Evolutionary conservation across 2,329 filamentous ascomycete genomes (phyloP).

Genomic region (Calonectria pteridis): DNA sequence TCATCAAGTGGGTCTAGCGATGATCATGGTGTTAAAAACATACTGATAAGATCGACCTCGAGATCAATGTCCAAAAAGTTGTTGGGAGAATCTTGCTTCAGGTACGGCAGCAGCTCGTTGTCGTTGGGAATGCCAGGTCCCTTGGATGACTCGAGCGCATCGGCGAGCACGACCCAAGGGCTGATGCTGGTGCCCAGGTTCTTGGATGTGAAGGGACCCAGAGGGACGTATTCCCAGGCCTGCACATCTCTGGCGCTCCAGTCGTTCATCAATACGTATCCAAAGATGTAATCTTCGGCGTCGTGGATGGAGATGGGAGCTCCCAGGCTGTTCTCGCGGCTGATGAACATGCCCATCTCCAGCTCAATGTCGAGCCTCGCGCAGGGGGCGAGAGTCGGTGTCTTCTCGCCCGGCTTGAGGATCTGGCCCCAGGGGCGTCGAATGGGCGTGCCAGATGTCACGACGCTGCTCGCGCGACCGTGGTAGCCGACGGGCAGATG

Average conservation of each 20-base stretch:
- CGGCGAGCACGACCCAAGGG: conserved; percentile 72
- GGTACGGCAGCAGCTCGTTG: conserved; percentile 52
- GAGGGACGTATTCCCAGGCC: conserved; percentile 69
- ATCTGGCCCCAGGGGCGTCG: conserved; percentile 81
- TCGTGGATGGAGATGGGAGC: conserved; percentile 72
- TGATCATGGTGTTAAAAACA: conserved; percentile 12
- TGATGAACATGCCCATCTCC: conserved; percentile 82
- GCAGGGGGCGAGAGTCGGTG: conserved; percentile 69
- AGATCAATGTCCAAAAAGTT: conserved; percentile 54
- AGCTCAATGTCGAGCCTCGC: conserved; percentile 80
- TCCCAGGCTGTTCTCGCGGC: conserved; percentile 75
- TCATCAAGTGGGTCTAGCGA: fast-evolving
- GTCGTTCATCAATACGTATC: conserved; percentile 74
- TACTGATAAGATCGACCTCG: conserved; percentile 55
- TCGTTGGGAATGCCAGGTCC: conserved; percentile 48
- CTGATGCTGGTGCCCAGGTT: conserved; percentile 71
- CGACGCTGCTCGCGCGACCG: conserved; percentile 80
- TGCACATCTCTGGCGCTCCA: conserved; percentile 75
- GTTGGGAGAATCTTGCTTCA: conserved; percentile 66
- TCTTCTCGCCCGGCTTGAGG: conserved; percentile 59
- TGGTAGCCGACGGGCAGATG: conserved; percentile 87
- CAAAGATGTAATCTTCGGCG: conserved; percentile 80
- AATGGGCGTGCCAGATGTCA: conserved; percentile 80
- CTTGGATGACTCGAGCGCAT: conserved; percentile 60
- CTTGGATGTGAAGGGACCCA: conserved; percentile 74